Percentiles rank a stretch among this genome's conserved stretches.
phyloP scores from a whole-genome alignment of 345 rosid species.

The Erodium maritimum region DNA sequence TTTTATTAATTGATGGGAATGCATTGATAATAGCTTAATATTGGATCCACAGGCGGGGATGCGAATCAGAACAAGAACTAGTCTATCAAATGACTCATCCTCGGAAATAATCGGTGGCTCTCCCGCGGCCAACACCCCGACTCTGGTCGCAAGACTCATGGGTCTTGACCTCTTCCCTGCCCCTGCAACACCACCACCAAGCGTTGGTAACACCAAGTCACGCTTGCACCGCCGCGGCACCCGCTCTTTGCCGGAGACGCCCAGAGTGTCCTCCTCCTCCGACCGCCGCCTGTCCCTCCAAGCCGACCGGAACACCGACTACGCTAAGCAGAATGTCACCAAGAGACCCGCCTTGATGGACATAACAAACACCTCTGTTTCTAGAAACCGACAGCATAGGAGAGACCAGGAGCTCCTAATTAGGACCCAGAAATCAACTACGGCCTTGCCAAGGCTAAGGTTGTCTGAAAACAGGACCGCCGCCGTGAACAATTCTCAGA shows the following conservation, averaged over 20 bases:
- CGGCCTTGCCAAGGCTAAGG: conserved; percentile 30
- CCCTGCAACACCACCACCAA: too few relatives aligned
- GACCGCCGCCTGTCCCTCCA: conserved; percentile 69
- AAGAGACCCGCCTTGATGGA: conserved; percentile 53
- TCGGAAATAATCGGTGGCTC: conserved; percentile 58
- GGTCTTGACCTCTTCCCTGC: conserved; percentile 89
- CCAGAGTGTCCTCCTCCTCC: conserved; percentile 52
- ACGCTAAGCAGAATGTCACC: conserved; percentile 52
- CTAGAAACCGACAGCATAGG: background rate
- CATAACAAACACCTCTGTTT: conserved; percentile 45
- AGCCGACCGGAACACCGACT: conserved; percentile 51
- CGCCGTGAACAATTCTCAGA: conserved; percentile 13
- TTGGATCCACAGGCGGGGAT: conserved; percentile 67
- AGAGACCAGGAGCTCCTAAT: background rate
- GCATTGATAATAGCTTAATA: too few relatives aligned
- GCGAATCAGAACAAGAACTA: conserved; percentile 50
- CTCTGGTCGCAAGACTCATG: conserved; percentile 85
- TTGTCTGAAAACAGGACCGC: background rate
- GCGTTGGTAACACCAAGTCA: too few relatives aligned
- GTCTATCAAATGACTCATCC: conserved; percentile 21
- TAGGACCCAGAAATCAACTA: conserved; percentile 22
- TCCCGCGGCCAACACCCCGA: conserved; percentile 70
- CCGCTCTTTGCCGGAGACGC: conserved; percentile 76
- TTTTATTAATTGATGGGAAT: conserved; percentile 7
- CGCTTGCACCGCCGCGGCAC: conserved; percentile 25